phyloP scores from a whole-genome alignment of 2,329 filamentous ascomycete species.

The Aspergillus quadricinctus region DNA sequence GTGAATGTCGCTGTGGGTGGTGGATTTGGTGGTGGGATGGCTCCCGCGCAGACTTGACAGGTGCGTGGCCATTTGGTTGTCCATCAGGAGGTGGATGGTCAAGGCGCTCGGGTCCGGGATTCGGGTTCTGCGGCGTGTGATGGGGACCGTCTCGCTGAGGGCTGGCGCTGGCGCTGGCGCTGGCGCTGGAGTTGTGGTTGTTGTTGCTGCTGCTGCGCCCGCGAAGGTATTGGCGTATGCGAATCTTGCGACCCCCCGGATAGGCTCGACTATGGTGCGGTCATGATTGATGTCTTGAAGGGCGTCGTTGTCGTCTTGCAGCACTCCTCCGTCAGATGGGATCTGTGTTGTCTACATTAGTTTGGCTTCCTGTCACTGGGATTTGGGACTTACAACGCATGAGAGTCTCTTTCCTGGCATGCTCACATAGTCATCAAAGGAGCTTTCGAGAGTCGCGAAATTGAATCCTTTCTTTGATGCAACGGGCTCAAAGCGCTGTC shows the following conservation, averaged over 20 bases:
- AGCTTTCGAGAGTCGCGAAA: conserved; percentile 40
- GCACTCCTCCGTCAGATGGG: conserved; percentile 12
- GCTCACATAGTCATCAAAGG: conserved; percentile 43
- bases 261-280: conserved; percentile 8
- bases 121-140: neutral
- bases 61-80: neutral
- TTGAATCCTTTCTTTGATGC: conserved; percentile 39
- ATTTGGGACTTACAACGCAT: conserved; percentile 14
- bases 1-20: neutral
- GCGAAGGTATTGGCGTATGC: neutral
- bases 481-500: conserved; percentile 41
- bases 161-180: too few relatives aligned
- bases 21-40: too few relatives aligned
- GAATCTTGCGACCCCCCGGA: neutral
- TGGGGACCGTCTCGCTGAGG: neutral
- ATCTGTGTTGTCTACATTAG: conserved; percentile 8
- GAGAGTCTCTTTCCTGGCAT: conserved; percentile 43
- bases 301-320: conserved; percentile 9
- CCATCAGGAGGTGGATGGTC: neutral
- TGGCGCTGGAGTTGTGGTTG: neutral
- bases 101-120: neutral
- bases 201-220: neutral
- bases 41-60: neutral
- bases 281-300: conserved; percentile 6
- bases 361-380: neutral